Base-by-base conservation (phyloP, 768 basidiomycete species). In the Amanita inopinata region DNA sequence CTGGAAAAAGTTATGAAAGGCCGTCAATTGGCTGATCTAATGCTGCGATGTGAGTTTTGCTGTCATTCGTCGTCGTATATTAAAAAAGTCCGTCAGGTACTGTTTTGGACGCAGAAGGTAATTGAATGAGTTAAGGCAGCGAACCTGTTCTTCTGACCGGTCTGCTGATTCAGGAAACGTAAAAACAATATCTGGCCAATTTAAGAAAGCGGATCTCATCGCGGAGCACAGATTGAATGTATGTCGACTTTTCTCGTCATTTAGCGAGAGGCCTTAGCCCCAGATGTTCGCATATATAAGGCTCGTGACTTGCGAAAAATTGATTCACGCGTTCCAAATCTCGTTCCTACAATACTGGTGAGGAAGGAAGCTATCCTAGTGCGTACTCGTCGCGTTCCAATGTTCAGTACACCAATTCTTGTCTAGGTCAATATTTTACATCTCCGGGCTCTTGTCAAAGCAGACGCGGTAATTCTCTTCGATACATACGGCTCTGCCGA, bases 251-350 rank as follows among this genome's bases (percentile, higher is more conserved):
- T 39, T 33, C 51, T 40, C 30, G 37, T 24, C 38, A 49, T 47
- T 40, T 55, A 50, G 56, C 46, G 31, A 23, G 17, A 37, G 46
- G 48, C 46, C 51, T 39, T 56, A 25, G 46, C 44, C 51, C 50
- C 52, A 51, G 49, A 15, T 52, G 37, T 33, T 45, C 42, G 39
- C 45, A 41, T 47, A 37, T 37, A 8, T 19, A 52, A 92, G 87
- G 84, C 91, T 52, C 84, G 94, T 71, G 94, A 98, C 67, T 70
- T 98, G 17, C 83, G 94, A 42, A 96, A 97, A 69, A 87, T 98
- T 51, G 94, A 98, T 65, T 92, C 89, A 3, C 73, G 90, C 51
- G 76, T 92, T 51, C 91, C 93, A 25, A 96, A 93, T 61, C 78
- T 94, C 44, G 85, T 98, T 12, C 92, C 93, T 30, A 92, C 92